Evolutionary conservation across 768 basidiomycete genomes (phyloP).

Genomic region (Tephrocybe sp.): DNA sequence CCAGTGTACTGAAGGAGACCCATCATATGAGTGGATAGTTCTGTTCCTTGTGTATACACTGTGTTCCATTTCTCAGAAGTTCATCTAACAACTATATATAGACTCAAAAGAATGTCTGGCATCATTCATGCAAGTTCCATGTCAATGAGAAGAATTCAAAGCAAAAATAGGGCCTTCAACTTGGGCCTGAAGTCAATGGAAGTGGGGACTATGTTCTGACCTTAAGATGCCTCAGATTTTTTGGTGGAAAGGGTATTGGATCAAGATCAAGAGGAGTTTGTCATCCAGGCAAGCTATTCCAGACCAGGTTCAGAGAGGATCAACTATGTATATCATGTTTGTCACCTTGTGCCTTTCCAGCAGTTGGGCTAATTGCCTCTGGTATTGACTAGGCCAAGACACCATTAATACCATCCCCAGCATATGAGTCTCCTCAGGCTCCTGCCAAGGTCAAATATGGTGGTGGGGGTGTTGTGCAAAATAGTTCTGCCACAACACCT

Average conservation of each 20-base stretch:
- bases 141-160: constrained; percentile 39
- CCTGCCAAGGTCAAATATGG: too few relatives aligned
- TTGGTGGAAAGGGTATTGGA: constrained; percentile 40
- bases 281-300: constrained; percentile 7
- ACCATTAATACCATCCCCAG: too few relatives aligned
- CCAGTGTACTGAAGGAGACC: constrained; percentile 46
- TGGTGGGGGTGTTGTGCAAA: too few relatives aligned
- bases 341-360: too few relatives aligned
- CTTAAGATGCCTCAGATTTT: constrained; percentile 38
- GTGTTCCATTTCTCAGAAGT: not conserved
- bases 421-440: too few relatives aligned
- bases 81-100: constrained; percentile 13
- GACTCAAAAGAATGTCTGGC: constrained; percentile 47
- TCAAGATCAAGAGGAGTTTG: constrained; percentile 32
- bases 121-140: constrained; percentile 37
- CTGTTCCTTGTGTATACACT: constrained; percentile 37
- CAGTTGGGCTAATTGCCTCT: too few relatives aligned
- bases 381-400: too few relatives aligned
- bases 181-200: constrained; percentile 21
- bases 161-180: constrained; percentile 36
- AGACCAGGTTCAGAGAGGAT: constrained; percentile 13
- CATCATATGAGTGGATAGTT: constrained; percentile 49
- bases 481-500: too few relatives aligned
- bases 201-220: constrained; percentile 41
- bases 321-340: constrained; percentile 30